These are phyloP conservation scores for Cenchrus americanus DNA, from an alignment of 176 grass and related monocot genomes.

Conservation along the genomic window DNA sequence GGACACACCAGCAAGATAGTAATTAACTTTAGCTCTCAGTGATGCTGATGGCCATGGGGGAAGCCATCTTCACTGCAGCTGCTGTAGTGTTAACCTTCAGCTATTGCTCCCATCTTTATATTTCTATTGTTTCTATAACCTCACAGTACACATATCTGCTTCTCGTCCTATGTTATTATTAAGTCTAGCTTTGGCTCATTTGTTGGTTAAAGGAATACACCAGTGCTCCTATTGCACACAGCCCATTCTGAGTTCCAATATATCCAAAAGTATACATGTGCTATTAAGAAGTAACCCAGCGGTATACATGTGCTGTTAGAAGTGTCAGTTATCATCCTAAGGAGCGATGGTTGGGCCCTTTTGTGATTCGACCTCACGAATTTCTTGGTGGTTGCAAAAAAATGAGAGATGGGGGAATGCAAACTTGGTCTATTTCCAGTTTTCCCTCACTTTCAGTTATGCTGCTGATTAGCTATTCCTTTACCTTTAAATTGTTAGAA, in stretches of 20 bases:
- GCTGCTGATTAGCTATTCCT: background rate
- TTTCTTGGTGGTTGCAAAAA: conserved; percentile 2
- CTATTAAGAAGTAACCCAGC: background rate
- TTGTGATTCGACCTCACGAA: background rate
- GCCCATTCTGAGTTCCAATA: background rate
- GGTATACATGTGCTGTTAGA: no score
- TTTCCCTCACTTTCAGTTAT: conserved; percentile 17
- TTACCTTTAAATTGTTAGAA: conserved; percentile 21
- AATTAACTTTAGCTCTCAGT: background rate
- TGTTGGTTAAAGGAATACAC: background rate
- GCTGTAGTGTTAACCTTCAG: background rate
- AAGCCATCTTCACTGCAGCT: background rate
- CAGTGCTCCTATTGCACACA: background rate
- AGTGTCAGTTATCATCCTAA: background rate
- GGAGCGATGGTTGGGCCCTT: background rate
- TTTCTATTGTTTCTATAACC: background rate
- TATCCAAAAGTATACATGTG: background rate
- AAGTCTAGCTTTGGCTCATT: background rate
- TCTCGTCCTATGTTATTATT: background rate
- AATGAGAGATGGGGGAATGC: background rate
- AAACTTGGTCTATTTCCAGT: background rate
- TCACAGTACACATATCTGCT: background rate
- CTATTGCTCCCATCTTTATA: background rate
- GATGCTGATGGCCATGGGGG: background rate
- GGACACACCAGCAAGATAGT: background rate